Base-by-base conservation (phyloP, 169 alveolate genomes). In the Plasmodium adleri region DNA sequence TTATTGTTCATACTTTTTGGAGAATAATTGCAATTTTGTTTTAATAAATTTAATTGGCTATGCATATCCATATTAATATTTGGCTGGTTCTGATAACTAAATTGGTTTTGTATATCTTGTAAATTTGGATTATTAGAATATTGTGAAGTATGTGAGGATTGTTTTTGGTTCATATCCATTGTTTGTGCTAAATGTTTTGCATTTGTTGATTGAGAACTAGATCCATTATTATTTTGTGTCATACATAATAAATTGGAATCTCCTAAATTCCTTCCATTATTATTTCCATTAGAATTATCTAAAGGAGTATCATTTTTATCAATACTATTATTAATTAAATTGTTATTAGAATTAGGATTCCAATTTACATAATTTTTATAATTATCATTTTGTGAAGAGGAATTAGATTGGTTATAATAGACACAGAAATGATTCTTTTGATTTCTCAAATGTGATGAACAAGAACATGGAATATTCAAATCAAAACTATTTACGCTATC, bases 391-490 rank as follows among this genome's bases (percentile, higher is more conserved):
- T 43, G 50, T 0, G 70, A 49, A 70, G 73, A 49, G 32, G 76
- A 22, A 78, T 78, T 64, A 4, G 74, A 17, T 3, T 24, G 52
- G 4, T 43, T 43, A 58, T 76, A 76, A 50, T 64, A 76, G 52
- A 76, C 8, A 45, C 89, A 76, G 24, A 24, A 76, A 56, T 76
- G 89, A 20, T 76, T 76, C 59, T 76, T 76, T 22, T 76, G 89
- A 22, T 76, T 76, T 56, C 75, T 63, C 52, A 76, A 39, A 5
- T 76, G 72, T 10, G 89, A 62, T 10, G 89, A 24, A 13, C 89
- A 76, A 17, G 50, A 43, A 58, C 89, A 76, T 8, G 89, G 71
- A 2, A 39, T 13, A n/a, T 26, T 32, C 71, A 76, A 17, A 5
- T 64, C 89, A 22, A 64, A 76, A 39, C 32, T 24, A 49, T 22